Conservation (phyloP, 257 asterid species). For the Marsdenia floribunda region DNA sequence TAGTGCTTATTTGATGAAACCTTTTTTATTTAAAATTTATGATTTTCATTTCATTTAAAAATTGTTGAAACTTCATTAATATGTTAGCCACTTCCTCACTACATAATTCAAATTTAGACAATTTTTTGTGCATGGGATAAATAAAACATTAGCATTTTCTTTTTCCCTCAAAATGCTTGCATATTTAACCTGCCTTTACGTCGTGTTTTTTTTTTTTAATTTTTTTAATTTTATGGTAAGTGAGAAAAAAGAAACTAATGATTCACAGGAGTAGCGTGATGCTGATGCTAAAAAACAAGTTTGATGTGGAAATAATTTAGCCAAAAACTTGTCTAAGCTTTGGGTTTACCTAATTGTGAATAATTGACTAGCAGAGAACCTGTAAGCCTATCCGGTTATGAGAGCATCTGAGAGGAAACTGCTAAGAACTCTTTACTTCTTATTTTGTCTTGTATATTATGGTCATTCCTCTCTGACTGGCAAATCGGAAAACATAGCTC, state of each 20-base stretch:
- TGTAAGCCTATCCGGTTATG: neutral
- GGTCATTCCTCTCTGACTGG: neutral
- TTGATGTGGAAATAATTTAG: too few relatives aligned
- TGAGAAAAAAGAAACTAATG: too few relatives aligned
- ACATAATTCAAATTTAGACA: neutral
- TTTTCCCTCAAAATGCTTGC: too few relatives aligned
- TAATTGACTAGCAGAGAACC: neutral
- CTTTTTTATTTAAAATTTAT: neutral
- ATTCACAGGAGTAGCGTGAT: neutral
- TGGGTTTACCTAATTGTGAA: too few relatives aligned
- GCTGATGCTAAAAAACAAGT: neutral
- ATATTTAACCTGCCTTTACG: too few relatives aligned
- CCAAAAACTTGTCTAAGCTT: too few relatives aligned
- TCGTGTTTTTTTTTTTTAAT: too few relatives aligned
- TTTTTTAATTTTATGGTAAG: too few relatives aligned
- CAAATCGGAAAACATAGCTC: too few relatives aligned
- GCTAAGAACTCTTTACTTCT: neutral
- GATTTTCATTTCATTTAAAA: neutral
- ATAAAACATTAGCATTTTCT: too few relatives aligned
- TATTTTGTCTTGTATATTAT: neutral
- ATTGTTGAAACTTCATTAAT: neutral
- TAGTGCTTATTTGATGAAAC: neutral
- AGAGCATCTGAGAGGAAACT: too few relatives aligned
- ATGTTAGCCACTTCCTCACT: neutral
- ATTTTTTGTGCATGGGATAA: neutral